Evolutionary conservation across 306 rosid genomes (phyloP).

Genomic region (Castanopsis chinensis): DNA sequence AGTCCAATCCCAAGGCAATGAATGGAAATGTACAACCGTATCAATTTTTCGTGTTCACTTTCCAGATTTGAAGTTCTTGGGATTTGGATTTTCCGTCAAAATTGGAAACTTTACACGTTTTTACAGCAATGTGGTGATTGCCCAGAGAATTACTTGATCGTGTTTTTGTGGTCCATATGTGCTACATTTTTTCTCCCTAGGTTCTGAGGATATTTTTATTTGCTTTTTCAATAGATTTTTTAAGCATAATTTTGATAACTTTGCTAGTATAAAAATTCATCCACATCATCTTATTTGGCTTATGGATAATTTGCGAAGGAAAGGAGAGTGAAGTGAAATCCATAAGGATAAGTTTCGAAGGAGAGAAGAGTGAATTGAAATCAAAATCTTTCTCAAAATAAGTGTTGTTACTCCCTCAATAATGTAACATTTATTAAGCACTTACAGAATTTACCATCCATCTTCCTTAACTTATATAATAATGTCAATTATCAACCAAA

Average conservation of each 20-base stretch:
- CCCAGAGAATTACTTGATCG: not conserved
- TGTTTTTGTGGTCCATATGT: not conserved
- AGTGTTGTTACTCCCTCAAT: too few species aligned
- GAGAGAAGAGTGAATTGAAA: too few species aligned
- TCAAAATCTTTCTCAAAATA: too few species aligned
- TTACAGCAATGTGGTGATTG: not conserved
- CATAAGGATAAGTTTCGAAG: too few species aligned
- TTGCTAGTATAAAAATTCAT: too few species aligned
- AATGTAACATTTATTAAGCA: too few species aligned
- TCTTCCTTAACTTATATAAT: too few species aligned
- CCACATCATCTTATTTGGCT: too few species aligned
- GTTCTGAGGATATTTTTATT: not conserved
- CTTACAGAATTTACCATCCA: too few species aligned
- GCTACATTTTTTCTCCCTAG: not conserved
- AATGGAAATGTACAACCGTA: not conserved
- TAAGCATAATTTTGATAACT: not conserved
- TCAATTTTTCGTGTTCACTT: constrained; percentile 2
- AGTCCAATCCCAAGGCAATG: constrained; percentile 1
- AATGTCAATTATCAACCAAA: too few species aligned
- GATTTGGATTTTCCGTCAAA: constrained; percentile 28
- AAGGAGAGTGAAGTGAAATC: too few species aligned
- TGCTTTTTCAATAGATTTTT: not conserved
- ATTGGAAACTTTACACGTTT: constrained; percentile 11
- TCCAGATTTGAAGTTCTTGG: constrained; percentile 19
- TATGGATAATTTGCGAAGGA: too few species aligned